A percentile compares a stretch with the other conserved stretches of the same genome.
Conservation (phyloP, 2,329 filamentous ascomycete genomes). For the Ophiostoma quercus region DNA sequence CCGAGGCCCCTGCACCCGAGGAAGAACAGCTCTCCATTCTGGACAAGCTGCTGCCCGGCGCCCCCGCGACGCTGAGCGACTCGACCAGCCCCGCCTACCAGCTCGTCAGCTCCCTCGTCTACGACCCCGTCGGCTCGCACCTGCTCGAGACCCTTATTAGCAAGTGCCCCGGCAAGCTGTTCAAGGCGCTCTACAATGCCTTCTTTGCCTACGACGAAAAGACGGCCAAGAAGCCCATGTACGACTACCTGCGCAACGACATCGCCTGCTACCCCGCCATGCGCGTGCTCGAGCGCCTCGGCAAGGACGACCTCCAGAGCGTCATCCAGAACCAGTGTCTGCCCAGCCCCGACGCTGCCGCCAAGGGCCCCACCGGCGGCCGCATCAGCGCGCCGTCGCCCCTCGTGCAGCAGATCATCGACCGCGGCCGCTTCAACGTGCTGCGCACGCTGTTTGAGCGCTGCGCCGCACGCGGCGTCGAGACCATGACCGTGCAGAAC, state of each 20-base stretch:
- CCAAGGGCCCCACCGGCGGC: conserved; percentile 66
- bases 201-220: conserved; percentile 65
- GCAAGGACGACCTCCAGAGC: conserved; percentile 75
- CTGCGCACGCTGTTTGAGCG: conserved; percentile 79
- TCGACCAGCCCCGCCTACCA: conserved; percentile 64
- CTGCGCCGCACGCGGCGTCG: conserved; percentile 59
- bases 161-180: conserved; percentile 76
- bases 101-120: conserved; percentile 82
- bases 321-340: conserved; percentile 62
- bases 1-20: conserved; percentile 25
- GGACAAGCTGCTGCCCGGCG: conserved; percentile 72
- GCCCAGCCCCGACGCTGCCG: conserved; percentile 59
- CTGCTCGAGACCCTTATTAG: conserved; percentile 82
- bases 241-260: conserved; percentile 79
- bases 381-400: conserved; percentile 50
- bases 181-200: conserved; percentile 78
- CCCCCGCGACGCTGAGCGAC: conserved; percentile 62
- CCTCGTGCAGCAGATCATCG: conserved; percentile 64
- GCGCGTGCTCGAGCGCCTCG: conserved; percentile 72
- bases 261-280: conserved; percentile 85
- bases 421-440: conserved; percentile 70
- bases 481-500: conserved; percentile 42
- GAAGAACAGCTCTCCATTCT: conserved; percentile 50
- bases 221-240: conserved; percentile 44
- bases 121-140: conserved; percentile 84